phyloP scores from a whole-genome alignment of 1,139 yeast species.

The Arxiozyma bovina region DNA sequence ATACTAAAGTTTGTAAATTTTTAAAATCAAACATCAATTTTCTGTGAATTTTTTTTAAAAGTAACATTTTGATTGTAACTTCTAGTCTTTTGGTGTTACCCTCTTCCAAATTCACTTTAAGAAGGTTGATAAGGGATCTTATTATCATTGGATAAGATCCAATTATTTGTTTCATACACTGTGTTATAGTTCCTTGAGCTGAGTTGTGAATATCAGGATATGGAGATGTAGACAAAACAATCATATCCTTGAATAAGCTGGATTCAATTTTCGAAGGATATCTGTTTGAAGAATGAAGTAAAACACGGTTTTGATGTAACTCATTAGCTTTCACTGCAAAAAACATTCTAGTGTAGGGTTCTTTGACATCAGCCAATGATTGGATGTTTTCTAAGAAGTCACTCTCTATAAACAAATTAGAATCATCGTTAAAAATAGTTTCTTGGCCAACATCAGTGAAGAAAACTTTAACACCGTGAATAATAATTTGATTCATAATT shows the following conservation, averaged over 20 bases:
- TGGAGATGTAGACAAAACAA: conserved; percentile 56
- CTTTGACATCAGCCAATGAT: conserved; percentile 40
- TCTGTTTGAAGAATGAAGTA: conserved; percentile 68
- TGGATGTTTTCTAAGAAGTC: conserved; percentile 41
- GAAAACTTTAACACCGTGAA: conserved; percentile 70
- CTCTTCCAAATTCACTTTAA: conserved; percentile 45
- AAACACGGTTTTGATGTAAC: conserved; percentile 68
- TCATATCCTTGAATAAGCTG: conserved; percentile 58
- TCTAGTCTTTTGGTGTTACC: conserved; percentile 53
- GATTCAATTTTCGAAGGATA: conserved; percentile 62
- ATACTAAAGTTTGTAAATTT: conserved; percentile 41
- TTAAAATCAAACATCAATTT: conserved; percentile 52
- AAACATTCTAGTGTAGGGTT: conserved; percentile 69
- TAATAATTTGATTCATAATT: conserved; percentile 54
- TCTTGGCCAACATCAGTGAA: conserved; percentile 78
- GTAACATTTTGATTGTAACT: conserved; percentile 55
- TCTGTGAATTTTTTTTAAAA: conserved; percentile 44
- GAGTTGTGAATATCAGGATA: conserved; percentile 62
- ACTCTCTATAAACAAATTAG: conserved; percentile 38
- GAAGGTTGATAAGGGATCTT: conserved; percentile 34
- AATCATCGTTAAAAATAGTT: conserved; percentile 51
- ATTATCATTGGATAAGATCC: conserved; percentile 56
- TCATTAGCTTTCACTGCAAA: conserved; percentile 69
- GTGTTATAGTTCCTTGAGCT: conserved; percentile 63
- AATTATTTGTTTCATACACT: conserved; percentile 63